These are phyloP conservation scores for Pichia occidentalis DNA, from an alignment of 805 yeast species.

Conservation along the genomic window DNA sequence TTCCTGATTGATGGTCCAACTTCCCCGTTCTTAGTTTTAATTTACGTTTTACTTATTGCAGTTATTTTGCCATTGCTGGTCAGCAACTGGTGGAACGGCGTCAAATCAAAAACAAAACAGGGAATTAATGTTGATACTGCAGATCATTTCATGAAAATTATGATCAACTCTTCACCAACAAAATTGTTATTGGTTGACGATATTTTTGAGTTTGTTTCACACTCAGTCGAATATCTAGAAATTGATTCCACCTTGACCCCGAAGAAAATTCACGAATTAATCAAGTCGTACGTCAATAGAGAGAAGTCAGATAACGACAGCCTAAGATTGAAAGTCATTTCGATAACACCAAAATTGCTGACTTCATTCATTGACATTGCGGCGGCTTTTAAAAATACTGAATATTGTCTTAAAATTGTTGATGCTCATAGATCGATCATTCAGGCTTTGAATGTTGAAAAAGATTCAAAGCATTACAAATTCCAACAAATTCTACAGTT, in stretches of 20 bases:
- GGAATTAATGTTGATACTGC: conserved; percentile 88
- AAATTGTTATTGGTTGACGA: conserved; percentile 52
- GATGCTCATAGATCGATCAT: conserved; percentile 65
- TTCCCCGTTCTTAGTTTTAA: conserved; percentile 52
- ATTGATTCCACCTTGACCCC: conserved; percentile 35
- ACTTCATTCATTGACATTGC: conserved; percentile 77
- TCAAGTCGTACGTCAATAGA: conserved; percentile 58
- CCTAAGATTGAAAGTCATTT: conserved; percentile 49
- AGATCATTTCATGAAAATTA: conserved; percentile 57
- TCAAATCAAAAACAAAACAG: conserved; percentile 70
- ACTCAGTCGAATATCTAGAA: conserved; percentile 57
- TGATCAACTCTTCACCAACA: conserved; percentile 71
- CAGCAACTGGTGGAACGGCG: conserved; percentile 84
- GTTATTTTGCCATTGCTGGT: conserved; percentile 74
- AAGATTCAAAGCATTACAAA: conserved; percentile 36
- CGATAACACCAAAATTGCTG: conserved; percentile 59
- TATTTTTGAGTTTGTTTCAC: conserved; percentile 52
- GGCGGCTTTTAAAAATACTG: conserved; percentile 67
- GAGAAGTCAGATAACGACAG: conserved; percentile 31
- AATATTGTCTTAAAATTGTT: conserved; percentile 50
- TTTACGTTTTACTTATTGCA: conserved; percentile 70
- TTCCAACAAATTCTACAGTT: conserved; percentile 71
- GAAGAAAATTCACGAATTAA: conserved; percentile 43
- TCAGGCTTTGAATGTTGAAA: conserved; percentile 55
- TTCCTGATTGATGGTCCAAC: conserved; percentile 80